A percentile compares a stretch with the other conserved stretches of the same genome.
These are phyloP conservation scores for Rhizomucor pusillus DNA, from an alignment of 371 early-diverging fungal species.

Conservation along the genomic window DNA sequence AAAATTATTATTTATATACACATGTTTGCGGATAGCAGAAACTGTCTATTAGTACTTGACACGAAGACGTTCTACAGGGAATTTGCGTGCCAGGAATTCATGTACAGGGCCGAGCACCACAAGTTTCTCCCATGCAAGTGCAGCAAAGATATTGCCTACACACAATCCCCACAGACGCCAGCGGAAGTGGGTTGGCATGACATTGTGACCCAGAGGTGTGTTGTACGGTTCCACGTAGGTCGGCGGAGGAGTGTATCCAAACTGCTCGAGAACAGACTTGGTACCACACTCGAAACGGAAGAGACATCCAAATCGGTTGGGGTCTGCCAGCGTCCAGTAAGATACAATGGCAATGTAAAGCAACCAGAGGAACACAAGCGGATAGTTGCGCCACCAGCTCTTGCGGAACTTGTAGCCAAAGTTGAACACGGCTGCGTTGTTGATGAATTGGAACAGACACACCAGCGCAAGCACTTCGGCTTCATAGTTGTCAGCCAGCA, in stretches of 20 bases:
- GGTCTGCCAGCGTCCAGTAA: slow-evolving; percentile 58
- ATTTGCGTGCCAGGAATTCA: slow-evolving; percentile 26
- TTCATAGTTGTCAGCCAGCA: slow-evolving; percentile 80
- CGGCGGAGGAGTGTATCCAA: slow-evolving; percentile 50
- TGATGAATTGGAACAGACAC: slow-evolving; percentile 66
- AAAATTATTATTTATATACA: background rate
- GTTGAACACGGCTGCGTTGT: slow-evolving; percentile 72
- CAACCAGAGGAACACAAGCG: slow-evolving; percentile 54
- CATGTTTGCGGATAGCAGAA: background rate
- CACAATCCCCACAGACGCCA: slow-evolving; percentile 59
- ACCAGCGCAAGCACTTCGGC: slow-evolving; percentile 60
- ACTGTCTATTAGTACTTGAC: slow-evolving; percentile 19
- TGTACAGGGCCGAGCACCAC: slow-evolving; percentile 53
- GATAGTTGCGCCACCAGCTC: slow-evolving; percentile 61
- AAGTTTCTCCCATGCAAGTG: slow-evolving; percentile 40
- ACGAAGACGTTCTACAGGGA: slow-evolving; percentile 28
- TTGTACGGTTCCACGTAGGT: slow-evolving; percentile 59
- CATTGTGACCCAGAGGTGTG: slow-evolving; percentile 63
- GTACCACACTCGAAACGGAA: slow-evolving; percentile 82
- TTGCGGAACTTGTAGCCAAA: slow-evolving; percentile 68
- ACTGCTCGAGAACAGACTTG: slow-evolving; percentile 31
- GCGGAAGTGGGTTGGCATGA: slow-evolving; percentile 66
- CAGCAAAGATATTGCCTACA: slow-evolving; percentile 33
- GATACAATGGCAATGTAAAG: slow-evolving; percentile 55
- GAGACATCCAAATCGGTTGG: slow-evolving; percentile 68